Evolutionary conservation across 169 alveolate species (phyloP).

Genomic region (Plasmodium inui): DNA sequence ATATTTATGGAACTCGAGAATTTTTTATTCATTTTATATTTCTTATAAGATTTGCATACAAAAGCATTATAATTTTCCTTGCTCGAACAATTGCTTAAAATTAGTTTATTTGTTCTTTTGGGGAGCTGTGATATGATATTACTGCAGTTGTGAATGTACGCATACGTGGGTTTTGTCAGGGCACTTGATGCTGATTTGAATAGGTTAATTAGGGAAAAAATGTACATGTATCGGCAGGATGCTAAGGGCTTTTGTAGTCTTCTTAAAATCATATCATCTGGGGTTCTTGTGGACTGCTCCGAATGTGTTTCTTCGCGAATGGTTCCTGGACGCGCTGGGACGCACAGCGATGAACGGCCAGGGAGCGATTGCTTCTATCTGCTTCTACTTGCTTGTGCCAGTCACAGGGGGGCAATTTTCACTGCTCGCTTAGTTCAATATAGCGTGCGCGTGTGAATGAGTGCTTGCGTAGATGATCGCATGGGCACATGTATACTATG

Average conservation of each 20-base stretch:
- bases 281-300: background rate
- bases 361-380: background rate
- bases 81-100: slow-evolving; percentile 25
- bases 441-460: background rate
- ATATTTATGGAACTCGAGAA: slow-evolving; percentile 54
- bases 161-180: slow-evolving; percentile 18
- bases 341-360: background rate
- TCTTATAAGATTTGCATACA: slow-evolving; percentile 29
- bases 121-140: background rate
- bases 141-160: background rate
- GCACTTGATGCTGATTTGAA: slow-evolving; percentile 14
- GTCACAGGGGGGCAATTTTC: background rate
- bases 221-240: slow-evolving; percentile 67
- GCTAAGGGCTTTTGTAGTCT: background rate
- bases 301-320: background rate
- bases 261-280: slow-evolving; percentile 68
- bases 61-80: slow-evolving; percentile 61
- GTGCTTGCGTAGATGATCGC: background rate
- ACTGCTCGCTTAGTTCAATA: slow-evolving; percentile 1
- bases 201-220: slow-evolving; percentile 67
- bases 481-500: background rate
- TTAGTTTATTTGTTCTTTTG: slow-evolving; percentile 11
- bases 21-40: slow-evolving; percentile 64
- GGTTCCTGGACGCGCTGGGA: background rate
- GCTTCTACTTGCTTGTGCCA: background rate